Percentiles rank a stretch among this genome's conserved stretches.
Conservation (phyloP, 2,329 filamentous ascomycete genomes). For the Botryotinia globosa region DNA sequence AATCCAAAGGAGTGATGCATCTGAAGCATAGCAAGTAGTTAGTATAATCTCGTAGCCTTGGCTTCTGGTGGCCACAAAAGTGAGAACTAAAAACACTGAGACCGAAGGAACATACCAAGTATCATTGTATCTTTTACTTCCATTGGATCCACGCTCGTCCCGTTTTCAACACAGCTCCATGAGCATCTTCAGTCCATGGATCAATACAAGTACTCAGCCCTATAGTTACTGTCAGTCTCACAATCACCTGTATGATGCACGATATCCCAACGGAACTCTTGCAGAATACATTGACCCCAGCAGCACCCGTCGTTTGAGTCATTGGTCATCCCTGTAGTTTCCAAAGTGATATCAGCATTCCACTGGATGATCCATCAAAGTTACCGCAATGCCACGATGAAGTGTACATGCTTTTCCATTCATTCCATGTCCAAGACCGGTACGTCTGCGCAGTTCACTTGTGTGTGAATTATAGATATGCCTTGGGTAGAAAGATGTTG, state of each 20-base stretch:
- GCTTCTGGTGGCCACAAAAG: no score
- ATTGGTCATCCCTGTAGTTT: not conserved
- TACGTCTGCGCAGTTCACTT: slow-evolving; percentile 24
- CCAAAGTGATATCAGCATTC: slow-evolving; percentile 44
- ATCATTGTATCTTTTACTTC: not conserved
- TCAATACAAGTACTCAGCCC: slow-evolving; percentile 51
- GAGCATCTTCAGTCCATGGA: slow-evolving; percentile 47
- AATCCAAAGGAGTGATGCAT: not conserved
- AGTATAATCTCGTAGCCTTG: not conserved
- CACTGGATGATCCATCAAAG: slow-evolving; percentile 59
- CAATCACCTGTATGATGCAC: slow-evolving; percentile 46
- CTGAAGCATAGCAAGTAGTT: not conserved
- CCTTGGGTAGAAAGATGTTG: slow-evolving; percentile 45
- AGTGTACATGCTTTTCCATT: slow-evolving; percentile 52
- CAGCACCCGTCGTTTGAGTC: slow-evolving; percentile 43
- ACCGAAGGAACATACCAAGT: not conserved
- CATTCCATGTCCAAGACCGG: slow-evolving; percentile 49
- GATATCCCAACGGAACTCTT: slow-evolving; percentile 50
- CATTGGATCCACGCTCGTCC: slow-evolving; percentile 48
- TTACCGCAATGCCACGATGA: slow-evolving; percentile 58
- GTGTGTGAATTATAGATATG: slow-evolving; percentile 27
- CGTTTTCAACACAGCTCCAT: slow-evolving; percentile 47
- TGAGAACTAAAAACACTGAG: no score
- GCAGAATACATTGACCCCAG: slow-evolving; percentile 53
- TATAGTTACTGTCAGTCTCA: slow-evolving; percentile 43